Base-by-base conservation (phyloP, 257 asterid genomes). In the Prunella vulgaris region DNA sequence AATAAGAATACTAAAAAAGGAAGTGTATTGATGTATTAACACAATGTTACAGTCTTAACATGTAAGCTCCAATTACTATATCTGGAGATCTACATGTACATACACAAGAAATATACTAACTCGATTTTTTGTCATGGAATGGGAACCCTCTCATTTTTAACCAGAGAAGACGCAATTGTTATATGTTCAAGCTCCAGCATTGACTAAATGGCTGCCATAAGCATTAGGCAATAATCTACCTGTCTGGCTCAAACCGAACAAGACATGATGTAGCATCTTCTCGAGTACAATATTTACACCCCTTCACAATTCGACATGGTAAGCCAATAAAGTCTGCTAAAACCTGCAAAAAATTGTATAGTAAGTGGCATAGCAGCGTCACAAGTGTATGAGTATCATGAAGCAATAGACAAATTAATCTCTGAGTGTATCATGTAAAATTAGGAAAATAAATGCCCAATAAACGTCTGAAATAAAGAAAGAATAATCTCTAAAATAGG, bases 251-350 rank as follows among this genome's bases (percentile, higher is more conserved):
- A 80, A 91, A 88, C 13, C 86, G 95, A 78, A 91, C 93, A 48
- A 91, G 95, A 79, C 97, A 91, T 1, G 97, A 88, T 72, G 96
- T 84, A 76, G 95, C 93, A 80, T 91, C 88, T 30, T 82, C 84
- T 73, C 89, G 79, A 14, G 68, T 78, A 73, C 97, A 91, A 82
- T 87, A 84, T 72, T 80, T 91, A 80, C 97, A 91, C 76, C 97
- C 97, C 77, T 84, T 91, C 15, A 95, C 97, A 77, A 91, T 84
- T 76, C 97, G 97, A 78, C 97, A 87, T 25, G 96, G 97, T 82
- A 91, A 82, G 80, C 89, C 92, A 65, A 91, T 85, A 60, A 77
- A 66, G 75, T 91, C 97, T 48, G 97, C 97, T 66, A 91, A 85
- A 46, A 88, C 96, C 97, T 91, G 88, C 69, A 80, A 76, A 69